Base-by-base conservation (phyloP, 2,329 filamentous ascomycete species). In the Calonectria fujianensis region DNA sequence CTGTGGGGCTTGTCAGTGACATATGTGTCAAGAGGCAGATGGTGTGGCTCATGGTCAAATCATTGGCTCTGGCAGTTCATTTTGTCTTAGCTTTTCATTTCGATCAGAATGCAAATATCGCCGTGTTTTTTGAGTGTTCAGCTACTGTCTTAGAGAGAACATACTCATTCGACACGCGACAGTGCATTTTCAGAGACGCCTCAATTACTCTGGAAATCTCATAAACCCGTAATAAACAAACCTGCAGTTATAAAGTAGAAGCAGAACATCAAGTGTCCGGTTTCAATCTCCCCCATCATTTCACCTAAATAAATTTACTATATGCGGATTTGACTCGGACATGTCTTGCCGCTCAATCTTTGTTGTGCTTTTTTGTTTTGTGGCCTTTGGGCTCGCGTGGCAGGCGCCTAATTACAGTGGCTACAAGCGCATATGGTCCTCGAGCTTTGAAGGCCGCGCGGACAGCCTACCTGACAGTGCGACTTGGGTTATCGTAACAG, bases 401-500 rank as follows among this genome's bases (percentile, higher is more conserved):
- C 76, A 82, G 4, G 78, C 85, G 0, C 88, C 88, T 1, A 45
- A 67, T 24, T 88, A 89, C 75, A 72, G 74, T 9, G 86, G 87
- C 69, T 86, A 84, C 79, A 80, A 73, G n/a, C 80, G 83, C 5
- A 51, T 87, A 51, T 90, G 87, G 87, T 81, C 85, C 8, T 88
- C 89, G n/a, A 77, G 74, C 37, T 90, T 90, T 70, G 39, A 69
- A 4, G 89, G 89, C 3, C 35, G 63, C 1, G 75, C 80, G 20
- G 85, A 86, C 45, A 71, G 79, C 1, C 70, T 79, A 0, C 85
- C 87, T 11, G 81, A 84, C 80, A 61, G 74, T 4, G 75, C 31
- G 59, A 82, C 82, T 61, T 90, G 89, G 89, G 83, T 86, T 73
- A 82, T 86, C 68, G 83, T 87, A 71, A 77, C 79, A 52, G 79